Conservation (phyloP, 2,329 filamentous ascomycete genomes). For the Alternaria angustiovoidea region DNA sequence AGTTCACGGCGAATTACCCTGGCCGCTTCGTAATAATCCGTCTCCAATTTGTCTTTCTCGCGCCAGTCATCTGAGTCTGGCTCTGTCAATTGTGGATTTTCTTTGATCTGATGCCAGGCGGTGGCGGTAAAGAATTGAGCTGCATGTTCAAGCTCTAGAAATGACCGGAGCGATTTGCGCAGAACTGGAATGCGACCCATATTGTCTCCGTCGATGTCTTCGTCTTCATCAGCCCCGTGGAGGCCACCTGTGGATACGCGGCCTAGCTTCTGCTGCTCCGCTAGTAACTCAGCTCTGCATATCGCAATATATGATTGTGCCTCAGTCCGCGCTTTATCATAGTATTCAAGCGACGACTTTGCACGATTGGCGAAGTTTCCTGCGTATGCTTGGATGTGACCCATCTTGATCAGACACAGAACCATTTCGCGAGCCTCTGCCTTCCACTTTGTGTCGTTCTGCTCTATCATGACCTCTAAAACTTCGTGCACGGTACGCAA, state of each 20-base stretch:
- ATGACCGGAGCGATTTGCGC: conserved; percentile 72
- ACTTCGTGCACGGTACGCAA: conserved; percentile 87
- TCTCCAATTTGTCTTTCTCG: conserved; percentile 73
- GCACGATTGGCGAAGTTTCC: conserved; percentile 62
- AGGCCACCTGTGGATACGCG: conserved; percentile 39
- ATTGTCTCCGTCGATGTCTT: conserved; percentile 51
- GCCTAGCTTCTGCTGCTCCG: conserved; percentile 56
- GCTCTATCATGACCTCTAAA: conserved; percentile 88
- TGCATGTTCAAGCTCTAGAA: conserved; percentile 81
- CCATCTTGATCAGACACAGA: conserved; percentile 69
- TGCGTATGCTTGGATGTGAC: conserved; percentile 81
- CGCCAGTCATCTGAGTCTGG: conserved; percentile 73
- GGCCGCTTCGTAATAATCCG: conserved; percentile 76
- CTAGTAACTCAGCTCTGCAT: conserved; percentile 68
- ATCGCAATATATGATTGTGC: conserved; percentile 65
- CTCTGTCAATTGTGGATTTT: conserved; percentile 68
- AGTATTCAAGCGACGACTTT: conserved; percentile 73
- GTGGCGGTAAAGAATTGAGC: conserved; percentile 87
- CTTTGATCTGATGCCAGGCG: conserved; percentile 83
- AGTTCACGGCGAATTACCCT: conserved; percentile 82
- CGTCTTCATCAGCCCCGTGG: conserved; percentile 47
- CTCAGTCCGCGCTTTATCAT: conserved; percentile 61
- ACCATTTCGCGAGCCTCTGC: conserved; percentile 74
- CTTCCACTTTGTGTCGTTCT: conserved; percentile 73
- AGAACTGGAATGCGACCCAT: conserved; percentile 63